Percentiles rank a stretch among this genome's conserved stretches.
These are phyloP conservation scores for Aspergillus felis DNA, from an alignment of 2,329 filamentous ascomycete genomes.

Conservation along the genomic window DNA sequence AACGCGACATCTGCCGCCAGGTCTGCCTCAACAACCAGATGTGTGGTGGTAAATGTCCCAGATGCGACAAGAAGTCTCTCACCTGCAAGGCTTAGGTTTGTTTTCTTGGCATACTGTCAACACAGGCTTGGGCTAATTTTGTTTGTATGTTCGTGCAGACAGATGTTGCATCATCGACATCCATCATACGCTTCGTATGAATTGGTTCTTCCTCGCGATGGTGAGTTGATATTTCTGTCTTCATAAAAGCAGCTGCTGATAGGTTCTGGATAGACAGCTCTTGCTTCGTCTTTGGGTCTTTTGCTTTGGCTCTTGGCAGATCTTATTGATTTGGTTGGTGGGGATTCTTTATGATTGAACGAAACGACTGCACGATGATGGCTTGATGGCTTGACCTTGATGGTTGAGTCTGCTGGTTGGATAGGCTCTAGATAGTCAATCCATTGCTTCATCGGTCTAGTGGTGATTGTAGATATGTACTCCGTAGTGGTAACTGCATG, in stretches of 20 bases:
- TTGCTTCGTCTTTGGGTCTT: neutral
- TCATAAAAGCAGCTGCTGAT: neutral
- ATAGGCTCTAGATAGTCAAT: neutral
- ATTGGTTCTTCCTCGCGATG: neutral
- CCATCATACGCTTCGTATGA: neutral
- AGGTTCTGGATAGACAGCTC: neutral
- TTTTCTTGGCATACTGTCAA: neutral
- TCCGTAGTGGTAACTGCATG: neutral
- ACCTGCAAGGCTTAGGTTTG: neutral
- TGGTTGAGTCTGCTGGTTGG: neutral
- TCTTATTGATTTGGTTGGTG: neutral
- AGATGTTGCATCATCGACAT: neutral
- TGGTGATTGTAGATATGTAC: too few relatives aligned
- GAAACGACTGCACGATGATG: neutral
- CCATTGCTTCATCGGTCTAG: neutral
- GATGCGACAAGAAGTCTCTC: neutral
- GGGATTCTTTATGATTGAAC: neutral
- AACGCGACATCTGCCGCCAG: slow-evolving; percentile 3
- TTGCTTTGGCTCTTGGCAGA: neutral
- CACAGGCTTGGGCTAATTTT: too few relatives aligned
- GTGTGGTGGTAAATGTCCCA: slow-evolving; percentile 5
- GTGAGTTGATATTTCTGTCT: neutral
- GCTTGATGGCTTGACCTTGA: neutral
- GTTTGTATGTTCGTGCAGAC: too few relatives aligned
- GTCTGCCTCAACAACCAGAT: slow-evolving; percentile 2